Base-by-base conservation (phyloP, 208 protist genomes). In the Naegleria fowleri region DNA sequence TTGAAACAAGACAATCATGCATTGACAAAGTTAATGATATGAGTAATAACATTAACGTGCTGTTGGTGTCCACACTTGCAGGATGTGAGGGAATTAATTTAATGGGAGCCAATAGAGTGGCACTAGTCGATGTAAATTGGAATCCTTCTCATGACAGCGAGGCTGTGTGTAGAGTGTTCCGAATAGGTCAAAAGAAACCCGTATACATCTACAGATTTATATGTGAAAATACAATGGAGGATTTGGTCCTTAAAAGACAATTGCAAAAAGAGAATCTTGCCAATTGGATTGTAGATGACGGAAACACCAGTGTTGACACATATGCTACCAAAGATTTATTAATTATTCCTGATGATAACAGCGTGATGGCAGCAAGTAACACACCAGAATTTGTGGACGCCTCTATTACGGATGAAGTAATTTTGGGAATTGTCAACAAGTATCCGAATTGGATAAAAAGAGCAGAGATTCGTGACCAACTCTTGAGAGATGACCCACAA, bases 21-120 rank as follows among this genome's bases (percentile, higher is more conserved):
- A 97, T 99, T 15, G 92, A 96, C 5, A 38, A 88, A 1, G 99
- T 98, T 93, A 98, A 98, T 92, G 89, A 87, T n/a, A n/a, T 89
- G 5, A n/a, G 91, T 76, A 38, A 29, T 36, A 33, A 58, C n/a
- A 13, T 19, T 36, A 59, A 88, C 29, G 48, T 93, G 33, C 92
- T 93, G 22, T n/a, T 93, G 41, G 76, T 92, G 5, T 86, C 90
- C 0, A 92, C 91, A 29, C 39, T 41, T 43, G 92, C 92, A 25
- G 92, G 91, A n/a, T 19, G 92, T 25, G 85, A 88, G 52, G 92
- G 92, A 79, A 90, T 93, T 75, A 93, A 88, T 84, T 55, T 93
- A 41, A 41, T 38, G 16, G 76, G 33, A 33, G 92, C 92, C 38
- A 92, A 91, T 58, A 59, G 91, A 41, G 92, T 93, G 13, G 84